Conservation (phyloP, 495 filamentous ascomycete species). For the Neurospora sp. region DNA sequence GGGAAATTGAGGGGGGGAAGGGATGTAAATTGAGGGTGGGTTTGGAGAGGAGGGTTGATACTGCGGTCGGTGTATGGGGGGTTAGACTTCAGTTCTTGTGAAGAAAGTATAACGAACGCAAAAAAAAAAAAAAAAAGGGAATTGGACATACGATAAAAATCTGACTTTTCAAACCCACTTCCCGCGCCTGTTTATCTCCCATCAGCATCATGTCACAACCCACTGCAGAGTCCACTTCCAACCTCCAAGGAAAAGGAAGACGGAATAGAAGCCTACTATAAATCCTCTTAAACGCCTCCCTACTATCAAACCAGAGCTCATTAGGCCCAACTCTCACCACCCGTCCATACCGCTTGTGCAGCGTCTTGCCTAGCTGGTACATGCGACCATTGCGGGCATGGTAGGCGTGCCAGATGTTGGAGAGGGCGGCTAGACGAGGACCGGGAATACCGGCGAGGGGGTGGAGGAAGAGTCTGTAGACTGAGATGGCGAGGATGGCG, state of each 20-base stretch:
- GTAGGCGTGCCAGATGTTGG: slow-evolving; percentile 28
- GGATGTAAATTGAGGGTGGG: slow-evolving; percentile 10
- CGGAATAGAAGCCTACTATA: slow-evolving; percentile 30
- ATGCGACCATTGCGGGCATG: slow-evolving; percentile 22
- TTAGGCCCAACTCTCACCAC: slow-evolving; percentile 49
- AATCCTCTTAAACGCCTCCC: slow-evolving; percentile 27
- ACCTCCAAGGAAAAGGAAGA: no score
- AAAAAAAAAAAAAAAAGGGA: no score
- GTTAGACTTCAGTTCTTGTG: no score
- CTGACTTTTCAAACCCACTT: slow-evolving; percentile 24
- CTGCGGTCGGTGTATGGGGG: no score
- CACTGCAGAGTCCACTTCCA: no score
- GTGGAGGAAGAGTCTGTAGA: slow-evolving; percentile 22
- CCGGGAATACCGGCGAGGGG: slow-evolving; percentile 26
- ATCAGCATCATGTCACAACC: no score
- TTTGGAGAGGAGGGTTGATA: no score
- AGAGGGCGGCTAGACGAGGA: slow-evolving; percentile 25
- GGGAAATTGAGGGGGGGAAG: background rate
- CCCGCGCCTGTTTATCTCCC: no score
- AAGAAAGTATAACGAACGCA: no score
- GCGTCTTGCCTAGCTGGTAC: slow-evolving; percentile 15
- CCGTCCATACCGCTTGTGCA: slow-evolving; percentile 43
- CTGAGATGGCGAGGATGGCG: background rate
- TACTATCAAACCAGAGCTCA: slow-evolving; percentile 40
- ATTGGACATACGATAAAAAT: slow-evolving; percentile 32